Evolutionary conservation across 2,329 filamentous ascomycete genomes (phyloP).

Genomic region (Thermoascus crustaceus): DNA sequence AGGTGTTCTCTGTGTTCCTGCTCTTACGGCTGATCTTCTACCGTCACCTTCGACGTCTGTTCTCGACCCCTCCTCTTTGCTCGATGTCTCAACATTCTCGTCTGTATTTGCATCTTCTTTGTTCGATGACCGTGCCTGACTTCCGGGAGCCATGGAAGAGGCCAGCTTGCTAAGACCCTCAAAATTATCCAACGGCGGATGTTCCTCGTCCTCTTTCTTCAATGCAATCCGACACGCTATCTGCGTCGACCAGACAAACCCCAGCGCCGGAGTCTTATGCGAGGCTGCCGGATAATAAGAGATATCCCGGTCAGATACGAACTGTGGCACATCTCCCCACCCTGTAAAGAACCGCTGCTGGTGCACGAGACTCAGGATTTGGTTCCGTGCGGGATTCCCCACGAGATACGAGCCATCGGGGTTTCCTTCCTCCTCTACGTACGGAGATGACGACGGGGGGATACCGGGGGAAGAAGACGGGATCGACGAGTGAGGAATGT

Average conservation of each 20-base stretch:
- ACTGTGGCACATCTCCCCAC: conserved; percentile 64
- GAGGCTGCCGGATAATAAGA: conserved; percentile 26
- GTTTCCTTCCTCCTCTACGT: conserved; percentile 19
- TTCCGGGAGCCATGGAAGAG: conserved; percentile 11
- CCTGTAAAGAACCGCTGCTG: conserved; percentile 94
- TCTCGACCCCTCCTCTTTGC: no score
- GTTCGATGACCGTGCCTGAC: not conserved
- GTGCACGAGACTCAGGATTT: conserved; percentile 68
- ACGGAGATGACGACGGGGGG: conserved; percentile 24
- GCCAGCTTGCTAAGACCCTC: no score
- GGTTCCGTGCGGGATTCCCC: conserved; percentile 29
- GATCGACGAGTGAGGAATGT: not conserved
- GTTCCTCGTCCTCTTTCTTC: conserved; percentile 57
- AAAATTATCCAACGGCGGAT: no score
- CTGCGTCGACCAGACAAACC: conserved; percentile 86
- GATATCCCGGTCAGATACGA: conserved; percentile 4
- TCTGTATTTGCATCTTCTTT: not conserved
- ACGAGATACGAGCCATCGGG: conserved; percentile 31
- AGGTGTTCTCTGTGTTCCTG: no score
- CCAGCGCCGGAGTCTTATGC: conserved; percentile 73
- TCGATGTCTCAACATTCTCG: no score
- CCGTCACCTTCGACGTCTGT: no score
- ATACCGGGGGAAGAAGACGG: conserved; percentile 19
- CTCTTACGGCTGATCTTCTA: not conserved
- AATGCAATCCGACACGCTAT: conserved; percentile 74